Base-by-base conservation (phyloP, 345 rosid species). In the Leavenworthia alabamica region DNA sequence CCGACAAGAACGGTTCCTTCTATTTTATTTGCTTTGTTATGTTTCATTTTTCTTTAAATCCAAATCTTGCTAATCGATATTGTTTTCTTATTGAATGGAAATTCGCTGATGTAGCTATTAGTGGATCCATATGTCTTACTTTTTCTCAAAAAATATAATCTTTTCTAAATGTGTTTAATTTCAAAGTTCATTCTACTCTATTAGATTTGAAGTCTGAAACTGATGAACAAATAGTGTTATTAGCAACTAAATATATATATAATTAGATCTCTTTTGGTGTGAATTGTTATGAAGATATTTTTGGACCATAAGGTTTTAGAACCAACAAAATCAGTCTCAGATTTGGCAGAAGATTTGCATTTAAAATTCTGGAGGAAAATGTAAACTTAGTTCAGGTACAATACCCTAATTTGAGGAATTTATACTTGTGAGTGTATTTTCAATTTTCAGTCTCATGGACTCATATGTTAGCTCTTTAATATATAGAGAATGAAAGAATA, bases 51-150 rank as follows among this genome's bases (percentile, higher is more conserved):
- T 44, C 32, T 45, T 19, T 49, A 24, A 26, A 26, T 60, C 37
- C 3, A 57, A 62, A 62, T 22, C 13, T 5, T 55, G 40, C 54
- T 53, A 4, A 4, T 49, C 33, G 24, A n/a, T 7, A 17, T 47
- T 41, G 11, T 2, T 16, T 37, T 4, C 48, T 29, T 19, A 7
- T 59, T 72, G n/a, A 60, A 92, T 95, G 98, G 33, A 77, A 82
- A 74, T 57, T 78, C 62, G 80, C 82, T 53, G 98, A 92, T 73
- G 95, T 89, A 2, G 91, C 89, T 68, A 92, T 62, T 74, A 7
- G 72, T 89, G 9, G 97, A 86, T 40, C 98, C 89, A 1, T 89
- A 92, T 65, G 68, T 81, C 93, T 96, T 92, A 79, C 77, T 44
- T 2, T 27, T 35, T n/a, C 36, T 64, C 36, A 0, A 29, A 61